A percentile compares a stretch with the other conserved stretches of the same genome.
Conservation (phyloP, 2,329 filamentous ascomycete genomes). For the Colletotrichum orchidophilum region DNA sequence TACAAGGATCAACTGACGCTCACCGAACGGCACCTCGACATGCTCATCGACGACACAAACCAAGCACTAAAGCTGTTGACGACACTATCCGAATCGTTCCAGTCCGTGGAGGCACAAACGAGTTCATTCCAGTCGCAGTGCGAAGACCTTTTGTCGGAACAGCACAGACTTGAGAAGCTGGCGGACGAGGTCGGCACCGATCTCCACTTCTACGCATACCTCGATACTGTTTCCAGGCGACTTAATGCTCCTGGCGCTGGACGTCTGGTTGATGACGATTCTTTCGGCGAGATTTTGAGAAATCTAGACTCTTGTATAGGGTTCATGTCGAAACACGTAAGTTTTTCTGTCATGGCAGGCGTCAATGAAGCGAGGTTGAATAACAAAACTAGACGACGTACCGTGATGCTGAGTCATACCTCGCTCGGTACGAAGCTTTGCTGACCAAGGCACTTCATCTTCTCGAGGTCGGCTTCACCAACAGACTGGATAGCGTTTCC, state of each 20-base stretch:
- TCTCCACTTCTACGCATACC: constrained; percentile 92
- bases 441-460: constrained; percentile 74
- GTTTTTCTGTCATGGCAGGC: constrained; percentile 41
- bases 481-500: constrained; percentile 61
- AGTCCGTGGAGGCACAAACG: constrained; percentile 87
- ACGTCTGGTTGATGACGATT: constrained; percentile 82
- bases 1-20: constrained; percentile 85
- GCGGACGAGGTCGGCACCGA: constrained; percentile 89
- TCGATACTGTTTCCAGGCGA: constrained; percentile 88
- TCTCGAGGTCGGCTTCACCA: constrained; percentile 66
- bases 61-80: constrained; percentile 80
- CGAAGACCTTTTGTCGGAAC: constrained; percentile 84
- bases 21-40: constrained; percentile 83
- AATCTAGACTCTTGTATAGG: constrained; percentile 90
- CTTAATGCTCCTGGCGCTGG: constrained; percentile 93
- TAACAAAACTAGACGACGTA: constrained; percentile 71
- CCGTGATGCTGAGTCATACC: constrained; percentile 86
- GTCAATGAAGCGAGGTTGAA: not conserved
- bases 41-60: constrained; percentile 80
- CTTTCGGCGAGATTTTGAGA: constrained; percentile 87
- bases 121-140: constrained; percentile 94
- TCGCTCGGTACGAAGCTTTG: constrained; percentile 85
- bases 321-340: constrained; percentile 89
- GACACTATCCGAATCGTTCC: constrained; percentile 85
- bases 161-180: constrained; percentile 79